A percentile compares a stretch with the other conserved stretches of the same genome.
phyloP scores from a whole-genome alignment of 139 green algal genomes.

The Limnomonas spitsbergensis region DNA sequence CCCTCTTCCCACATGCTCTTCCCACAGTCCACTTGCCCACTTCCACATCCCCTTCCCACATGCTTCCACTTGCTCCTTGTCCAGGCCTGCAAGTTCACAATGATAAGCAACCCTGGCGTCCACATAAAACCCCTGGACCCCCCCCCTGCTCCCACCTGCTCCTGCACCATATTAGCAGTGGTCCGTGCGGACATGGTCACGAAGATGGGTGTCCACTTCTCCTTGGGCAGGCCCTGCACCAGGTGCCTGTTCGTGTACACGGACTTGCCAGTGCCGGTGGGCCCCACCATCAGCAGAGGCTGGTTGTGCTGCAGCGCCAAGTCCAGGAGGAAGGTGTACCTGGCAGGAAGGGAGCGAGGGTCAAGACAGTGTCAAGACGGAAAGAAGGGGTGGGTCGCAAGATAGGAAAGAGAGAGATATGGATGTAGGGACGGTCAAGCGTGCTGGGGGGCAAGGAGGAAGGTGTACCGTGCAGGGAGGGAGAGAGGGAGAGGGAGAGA shows the following conservation, averaged over 20 bases:
- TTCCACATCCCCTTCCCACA: no score
- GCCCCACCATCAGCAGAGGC: conserved; percentile 62
- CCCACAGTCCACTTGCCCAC: no score
- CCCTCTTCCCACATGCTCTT: no score
- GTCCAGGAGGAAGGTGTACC: conserved; percentile 73
- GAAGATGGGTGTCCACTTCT: conserved; percentile 56
- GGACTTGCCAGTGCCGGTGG: conserved; percentile 51
- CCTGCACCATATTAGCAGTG: conserved; percentile 59
- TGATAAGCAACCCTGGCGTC: no score
- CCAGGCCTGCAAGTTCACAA: no score
- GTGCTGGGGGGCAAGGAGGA: neutral
- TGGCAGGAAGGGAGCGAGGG: neutral
- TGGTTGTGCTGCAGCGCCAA: conserved; percentile 46
- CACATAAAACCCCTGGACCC: no score
- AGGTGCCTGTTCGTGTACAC: conserved; percentile 61
- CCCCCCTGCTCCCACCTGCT: conserved; percentile 28
- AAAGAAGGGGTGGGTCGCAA: neutral
- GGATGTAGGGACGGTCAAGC: neutral
- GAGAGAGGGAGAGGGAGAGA: neutral
- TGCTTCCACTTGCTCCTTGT: no score
- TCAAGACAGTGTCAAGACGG: conserved; percentile 8
- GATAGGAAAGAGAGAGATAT: neutral
- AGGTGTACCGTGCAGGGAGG: no score
- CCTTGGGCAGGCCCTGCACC: conserved; percentile 37
- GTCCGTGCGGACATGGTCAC: conserved; percentile 71